Base-by-base conservation (phyloP, 2,329 filamentous ascomycete species). In the Diaporthe sp. region DNA sequence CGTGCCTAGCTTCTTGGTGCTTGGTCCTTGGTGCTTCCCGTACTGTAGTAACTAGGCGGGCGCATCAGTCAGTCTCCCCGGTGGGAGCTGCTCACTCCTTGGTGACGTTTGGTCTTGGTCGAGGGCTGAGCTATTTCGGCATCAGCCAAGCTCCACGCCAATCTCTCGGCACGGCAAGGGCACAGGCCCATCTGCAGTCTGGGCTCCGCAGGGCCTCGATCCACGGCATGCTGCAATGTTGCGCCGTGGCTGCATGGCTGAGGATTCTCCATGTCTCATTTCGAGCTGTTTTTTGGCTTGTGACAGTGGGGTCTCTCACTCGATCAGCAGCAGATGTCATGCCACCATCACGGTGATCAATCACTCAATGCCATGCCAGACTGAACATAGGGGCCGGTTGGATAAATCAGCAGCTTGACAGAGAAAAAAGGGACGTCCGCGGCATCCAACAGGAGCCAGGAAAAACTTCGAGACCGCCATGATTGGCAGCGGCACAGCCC, bases 111-210 rank as follows among this genome's bases (percentile, higher is more conserved):
- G 49, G 17, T 53, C 59, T 31, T 31, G 25, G 28, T 22, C 25
- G 44, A 34, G 31, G 57, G 34, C 31, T 65, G 42, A 62, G 19
- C 70, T 49, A 61, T 51, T 39, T 44, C 59, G 46, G 44, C 44
- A 62, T 51, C 53, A 55, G 44, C 70, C 57, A 51, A 61, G 57
- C 58, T 62, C 70, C 70, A 61, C 55, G 70, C 42, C 69, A 58
- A 72, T 46, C 55, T 58, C 69, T 49, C 28, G 69, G 69, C 65
- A 39, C 55, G 42, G 34, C 53, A 61, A 44, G 44, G 34, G 57
- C 70, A 72, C 70, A 58, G 57, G 31, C 70, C 70, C 57, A 37
- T 37, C 44, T 62, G 44, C 22, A 42, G 31, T 25, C 39, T 42
- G 22, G 39, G 55, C 51, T 49, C 39, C 25, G 25, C n/a, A 46